phyloP scores from a whole-genome alignment of 2,329 filamentous ascomycete species.

The Aspergillus nomiae region DNA sequence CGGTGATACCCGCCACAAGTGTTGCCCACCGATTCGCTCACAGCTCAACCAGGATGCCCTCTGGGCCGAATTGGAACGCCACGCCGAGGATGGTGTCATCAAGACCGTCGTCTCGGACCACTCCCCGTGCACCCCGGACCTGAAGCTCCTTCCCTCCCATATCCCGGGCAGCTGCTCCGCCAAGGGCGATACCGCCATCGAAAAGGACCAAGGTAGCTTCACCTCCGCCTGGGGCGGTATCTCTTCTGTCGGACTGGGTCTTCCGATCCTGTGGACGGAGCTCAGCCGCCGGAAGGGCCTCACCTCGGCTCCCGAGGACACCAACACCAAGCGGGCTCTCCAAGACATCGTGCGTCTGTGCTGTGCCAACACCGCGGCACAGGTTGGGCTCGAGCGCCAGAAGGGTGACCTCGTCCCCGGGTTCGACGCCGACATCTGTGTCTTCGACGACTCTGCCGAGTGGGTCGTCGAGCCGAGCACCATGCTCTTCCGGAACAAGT shows the following conservation, averaged over 20 bases:
- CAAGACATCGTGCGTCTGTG: constrained; percentile 84
- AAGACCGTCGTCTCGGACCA: constrained; percentile 93
- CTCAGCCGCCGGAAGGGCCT: constrained; percentile 61
- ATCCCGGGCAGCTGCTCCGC: constrained; percentile 55
- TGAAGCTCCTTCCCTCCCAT: constrained; percentile 80
- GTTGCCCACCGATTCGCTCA: constrained; percentile 86
- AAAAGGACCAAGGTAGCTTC: constrained; percentile 71
- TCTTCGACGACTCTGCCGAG: constrained; percentile 81
- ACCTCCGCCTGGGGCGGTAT: constrained; percentile 97
- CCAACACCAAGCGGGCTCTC: constrained; percentile 57
- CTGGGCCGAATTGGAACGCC: constrained; percentile 73
- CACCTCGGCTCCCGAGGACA: constrained; percentile 38
- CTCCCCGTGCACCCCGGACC: constrained; percentile 90
- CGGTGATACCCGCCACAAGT: constrained; percentile 91
- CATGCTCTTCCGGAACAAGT: constrained; percentile 94
- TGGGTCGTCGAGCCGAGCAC: constrained; percentile 75
- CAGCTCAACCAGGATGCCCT: constrained; percentile 79
- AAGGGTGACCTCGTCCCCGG: constrained; percentile 83
- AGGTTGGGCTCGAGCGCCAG: constrained; percentile 78
- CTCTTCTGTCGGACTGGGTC: constrained; percentile 85
- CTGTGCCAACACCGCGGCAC: constrained; percentile 79
- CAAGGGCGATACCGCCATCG: constrained; percentile 31
- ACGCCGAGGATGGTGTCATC: constrained; percentile 73
- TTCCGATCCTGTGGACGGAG: constrained; percentile 87
- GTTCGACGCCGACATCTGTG: constrained; percentile 85